Conservation (phyloP, 495 filamentous ascomycete genomes). For the Aspergillus ostianus region DNA sequence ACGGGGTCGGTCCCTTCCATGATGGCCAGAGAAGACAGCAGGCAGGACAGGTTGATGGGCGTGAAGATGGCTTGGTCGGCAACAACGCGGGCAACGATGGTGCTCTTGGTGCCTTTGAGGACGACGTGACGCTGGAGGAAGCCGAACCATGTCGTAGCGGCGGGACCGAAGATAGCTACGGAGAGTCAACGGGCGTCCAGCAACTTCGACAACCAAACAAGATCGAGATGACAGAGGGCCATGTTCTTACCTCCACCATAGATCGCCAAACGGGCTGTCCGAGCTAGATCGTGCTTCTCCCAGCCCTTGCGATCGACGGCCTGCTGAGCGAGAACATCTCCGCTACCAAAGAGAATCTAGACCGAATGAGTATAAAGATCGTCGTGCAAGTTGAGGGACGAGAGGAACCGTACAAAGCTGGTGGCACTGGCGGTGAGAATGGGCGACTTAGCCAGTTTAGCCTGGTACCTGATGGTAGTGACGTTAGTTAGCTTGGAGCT, state of each 20-base stretch:
- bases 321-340: constrained; percentile 92
- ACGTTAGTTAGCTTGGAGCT: constrained; percentile 14
- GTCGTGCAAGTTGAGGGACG: background rate
- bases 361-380: constrained; percentile 4
- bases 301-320: constrained; percentile 78
- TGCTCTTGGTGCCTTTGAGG: constrained; percentile 60
- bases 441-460: constrained; percentile 74
- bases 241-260: constrained; percentile 80
- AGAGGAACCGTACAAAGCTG: constrained; percentile 57
- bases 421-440: constrained; percentile 87
- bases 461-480: constrained; percentile 70
- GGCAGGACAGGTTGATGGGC: constrained; percentile 73
- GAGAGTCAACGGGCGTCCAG: constrained; percentile 7
- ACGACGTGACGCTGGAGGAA: constrained; percentile 71
- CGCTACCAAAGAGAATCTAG: constrained; percentile 83
- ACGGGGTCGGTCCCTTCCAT: constrained; percentile 73
- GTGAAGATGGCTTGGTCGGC: constrained; percentile 87
- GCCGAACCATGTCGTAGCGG: constrained; percentile 84
- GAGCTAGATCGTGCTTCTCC: constrained; percentile 73
- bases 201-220: background rate
- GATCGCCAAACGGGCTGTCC: constrained; percentile 85
- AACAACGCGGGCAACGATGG: constrained; percentile 77
- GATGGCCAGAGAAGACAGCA: constrained; percentile 81
- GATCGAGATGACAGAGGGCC: background rate
- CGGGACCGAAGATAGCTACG: constrained; percentile 84